These are phyloP conservation scores for Myxozyma kluyveri DNA, from an alignment of 805 yeast genomes.

Conservation along the genomic window DNA sequence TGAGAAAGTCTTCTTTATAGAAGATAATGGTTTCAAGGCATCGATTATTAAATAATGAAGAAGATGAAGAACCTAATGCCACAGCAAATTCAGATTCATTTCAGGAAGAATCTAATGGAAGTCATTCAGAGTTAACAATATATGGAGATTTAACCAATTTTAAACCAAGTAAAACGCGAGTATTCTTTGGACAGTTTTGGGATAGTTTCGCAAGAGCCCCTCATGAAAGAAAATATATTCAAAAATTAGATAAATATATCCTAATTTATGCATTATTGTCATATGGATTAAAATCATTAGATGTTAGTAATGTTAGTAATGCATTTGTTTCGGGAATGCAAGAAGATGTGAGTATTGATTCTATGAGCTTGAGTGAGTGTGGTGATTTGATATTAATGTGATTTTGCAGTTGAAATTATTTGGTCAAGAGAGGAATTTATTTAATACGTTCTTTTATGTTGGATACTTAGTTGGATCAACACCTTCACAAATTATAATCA, in stretches of 20 bases:
- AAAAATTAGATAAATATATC: constrained; percentile 39
- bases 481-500: constrained; percentile 39
- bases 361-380: no score
- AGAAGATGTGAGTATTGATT: constrained; percentile 43
- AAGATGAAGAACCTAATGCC: neutral
- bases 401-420: constrained; percentile 9
- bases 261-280: constrained; percentile 39
- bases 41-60: no score
- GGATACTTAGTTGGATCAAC: constrained; percentile 39
- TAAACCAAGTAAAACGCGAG: constrained; percentile 4
- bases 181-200: constrained; percentile 22
- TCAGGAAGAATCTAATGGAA: neutral
- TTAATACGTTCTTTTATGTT: constrained; percentile 18
- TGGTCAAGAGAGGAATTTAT: constrained; percentile 25
- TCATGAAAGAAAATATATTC: constrained; percentile 36
- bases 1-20: no score
- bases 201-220: constrained; percentile 29
- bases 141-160: constrained; percentile 14
- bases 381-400: neutral
- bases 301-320: constrained; percentile 56
- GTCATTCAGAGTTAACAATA: constrained; percentile 2
- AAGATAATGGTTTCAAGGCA: no score
- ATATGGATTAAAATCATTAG: constrained; percentile 54
- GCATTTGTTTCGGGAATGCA: constrained; percentile 68
- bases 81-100: neutral